Evolutionary conservation across 2,329 filamentous ascomycete genomes (phyloP).

Genomic region (Arthrobotrys sphaeroides): DNA sequence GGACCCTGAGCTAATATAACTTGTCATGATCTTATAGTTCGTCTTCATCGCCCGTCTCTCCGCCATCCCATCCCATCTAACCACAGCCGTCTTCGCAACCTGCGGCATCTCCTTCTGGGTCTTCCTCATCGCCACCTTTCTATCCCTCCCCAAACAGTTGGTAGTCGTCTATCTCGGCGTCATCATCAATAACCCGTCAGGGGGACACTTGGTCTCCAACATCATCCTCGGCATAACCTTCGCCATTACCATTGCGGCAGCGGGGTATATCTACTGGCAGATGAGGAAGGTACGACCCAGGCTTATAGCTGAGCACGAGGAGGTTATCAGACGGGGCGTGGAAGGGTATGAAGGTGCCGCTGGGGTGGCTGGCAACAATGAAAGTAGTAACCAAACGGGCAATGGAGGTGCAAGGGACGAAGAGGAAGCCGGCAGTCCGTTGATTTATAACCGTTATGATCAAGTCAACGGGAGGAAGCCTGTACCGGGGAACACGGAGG

Average conservation of each 20-base stretch:
- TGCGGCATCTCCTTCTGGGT: constrained; percentile 63
- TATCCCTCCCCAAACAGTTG: constrained; percentile 62
- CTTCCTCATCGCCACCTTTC: constrained; percentile 62
- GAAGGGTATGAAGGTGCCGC: constrained; percentile 8
- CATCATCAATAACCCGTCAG: constrained; percentile 55
- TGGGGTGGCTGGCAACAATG: background rate
- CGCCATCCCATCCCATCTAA: constrained; percentile 63
- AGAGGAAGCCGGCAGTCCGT: constrained; percentile 18
- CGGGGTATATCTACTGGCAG: constrained; percentile 61
- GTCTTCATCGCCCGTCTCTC: constrained; percentile 63
- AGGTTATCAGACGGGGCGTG: constrained; percentile 21
- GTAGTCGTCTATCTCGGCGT: constrained; percentile 62
- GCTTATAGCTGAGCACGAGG: constrained; percentile 46
- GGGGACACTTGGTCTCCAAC: constrained; percentile 58
- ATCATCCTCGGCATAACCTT: constrained; percentile 60
- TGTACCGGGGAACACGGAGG: background rate
- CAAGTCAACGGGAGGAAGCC: background rate
- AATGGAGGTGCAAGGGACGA: constrained; percentile 10
- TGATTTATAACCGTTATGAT: constrained; percentile 18
- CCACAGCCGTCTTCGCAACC: constrained; percentile 63
- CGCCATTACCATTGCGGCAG: constrained; percentile 61
- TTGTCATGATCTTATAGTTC: too few species aligned
- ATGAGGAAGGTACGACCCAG: constrained; percentile 58
- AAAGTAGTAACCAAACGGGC: background rate
- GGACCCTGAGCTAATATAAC: too few species aligned